phyloP scores from a whole-genome alignment of 2,329 filamentous ascomycete genomes.

The Monosporascus sp. region DNA sequence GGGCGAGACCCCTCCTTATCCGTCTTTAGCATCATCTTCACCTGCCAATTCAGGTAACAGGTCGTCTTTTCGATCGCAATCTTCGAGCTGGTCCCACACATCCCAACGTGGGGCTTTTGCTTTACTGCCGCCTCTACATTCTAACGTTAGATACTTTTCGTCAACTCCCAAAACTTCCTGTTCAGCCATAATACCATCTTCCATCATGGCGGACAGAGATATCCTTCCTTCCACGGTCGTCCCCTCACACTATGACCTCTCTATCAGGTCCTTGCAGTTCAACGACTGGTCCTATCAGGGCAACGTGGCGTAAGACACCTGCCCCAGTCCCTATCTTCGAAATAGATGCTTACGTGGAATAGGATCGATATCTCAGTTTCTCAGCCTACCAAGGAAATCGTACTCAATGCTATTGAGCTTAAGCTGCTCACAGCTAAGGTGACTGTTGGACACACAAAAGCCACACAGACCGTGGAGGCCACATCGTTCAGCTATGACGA shows the following conservation, averaged over 20 bases:
- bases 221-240: constrained; percentile 62
- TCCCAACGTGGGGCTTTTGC: neutral
- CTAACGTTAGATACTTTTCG: constrained; percentile 16
- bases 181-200: constrained; percentile 26
- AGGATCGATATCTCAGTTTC: constrained; percentile 71
- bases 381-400: constrained; percentile 67
- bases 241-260: constrained; percentile 80
- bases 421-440: constrained; percentile 65
- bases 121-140: neutral
- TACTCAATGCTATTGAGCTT: constrained; percentile 81
- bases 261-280: constrained; percentile 77
- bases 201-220: constrained; percentile 54
- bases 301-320: constrained; percentile 51
- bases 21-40: neutral
- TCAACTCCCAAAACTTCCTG: constrained; percentile 18
- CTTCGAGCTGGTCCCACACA: neutral
- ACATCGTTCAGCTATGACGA: constrained; percentile 73
- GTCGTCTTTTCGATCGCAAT: neutral
- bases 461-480: constrained; percentile 51
- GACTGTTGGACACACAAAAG: constrained; percentile 50
- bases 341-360: constrained; percentile 1
- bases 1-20: neutral
- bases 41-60: neutral
- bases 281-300: constrained; percentile 72
- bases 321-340: neutral